Evolutionary conservation across 441 rosid genomes (phyloP), one percentile per base, ranked within the genome.

Genomic region (California macrophylla): DNA sequence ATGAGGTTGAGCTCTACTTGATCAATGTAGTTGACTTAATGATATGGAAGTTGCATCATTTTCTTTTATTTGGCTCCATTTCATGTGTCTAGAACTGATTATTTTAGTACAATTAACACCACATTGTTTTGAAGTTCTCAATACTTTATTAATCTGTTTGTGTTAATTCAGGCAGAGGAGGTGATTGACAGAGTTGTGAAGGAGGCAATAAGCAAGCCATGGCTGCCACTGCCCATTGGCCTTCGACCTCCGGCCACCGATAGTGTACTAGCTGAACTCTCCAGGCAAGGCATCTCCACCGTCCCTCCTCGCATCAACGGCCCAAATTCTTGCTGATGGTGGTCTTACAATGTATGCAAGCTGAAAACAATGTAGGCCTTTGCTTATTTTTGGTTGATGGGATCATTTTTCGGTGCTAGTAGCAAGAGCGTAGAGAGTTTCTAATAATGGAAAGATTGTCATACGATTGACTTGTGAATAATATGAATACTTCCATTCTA

Each of bases 161-260:
- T 45, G 4, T 47, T 47, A 58, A 36, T 45, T 72, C 87, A 94
- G 98, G 87, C 85, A 12, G 91, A 91, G 76, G 97, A 94, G 64
- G 82, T 84, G 52, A 76, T 94, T 6, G 96, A 94, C 81, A 84
- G 77, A 77, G 85, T 85, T 20, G 86, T 94, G 71, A 90, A 85
- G 72, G 97, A 94, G 80, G 97, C 86, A 73, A 85, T 94, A 36
- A 90, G 72, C 89, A 91, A 88, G 78, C 97, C 98, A 45, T 87
- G 97, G 98, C 75, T 91, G 34, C 96, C 98, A 10, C 73, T 88
- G 75, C 98, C 98, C 3, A 70, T 94, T 24, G 96, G 98, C 16
- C 88, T 94, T 0, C 91, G 87, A 74, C 89, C 96, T 18, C 97
- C 98, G 3, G 78, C 97, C 1, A 80, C 89, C 2, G 97, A 94